These are phyloP conservation scores for Geranomyces variabilis DNA, from an alignment of 192 early-diverging fungal genomes.

Conservation along the genomic window DNA sequence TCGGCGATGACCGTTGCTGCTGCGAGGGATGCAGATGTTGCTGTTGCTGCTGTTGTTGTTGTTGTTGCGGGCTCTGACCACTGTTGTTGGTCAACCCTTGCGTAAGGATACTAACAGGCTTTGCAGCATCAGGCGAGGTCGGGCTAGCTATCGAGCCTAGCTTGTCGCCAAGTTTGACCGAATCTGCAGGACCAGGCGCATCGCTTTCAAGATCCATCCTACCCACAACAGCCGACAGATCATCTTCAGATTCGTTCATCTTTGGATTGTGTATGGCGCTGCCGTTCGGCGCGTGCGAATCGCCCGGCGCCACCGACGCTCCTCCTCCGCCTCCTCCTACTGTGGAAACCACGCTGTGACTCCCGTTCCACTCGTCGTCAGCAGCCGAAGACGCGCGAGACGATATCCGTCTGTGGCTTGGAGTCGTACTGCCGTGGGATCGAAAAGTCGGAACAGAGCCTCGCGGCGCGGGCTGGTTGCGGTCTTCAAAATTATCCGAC, in stretches of 20 bases:
- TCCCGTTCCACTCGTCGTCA: constrained; percentile 17
- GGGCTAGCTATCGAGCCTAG: too few species aligned
- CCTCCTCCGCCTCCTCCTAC: neutral
- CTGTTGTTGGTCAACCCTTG: neutral
- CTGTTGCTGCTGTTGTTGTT: neutral
- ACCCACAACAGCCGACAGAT: constrained; percentile 13
- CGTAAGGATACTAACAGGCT: too few species aligned
- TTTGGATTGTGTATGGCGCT: neutral
- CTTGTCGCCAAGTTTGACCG: neutral
- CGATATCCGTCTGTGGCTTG: neutral
- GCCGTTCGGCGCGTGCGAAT: neutral
- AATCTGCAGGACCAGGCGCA: neutral
- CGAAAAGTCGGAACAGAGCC: neutral
- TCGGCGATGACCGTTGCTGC: neutral
- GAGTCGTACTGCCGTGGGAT: neutral
- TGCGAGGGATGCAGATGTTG: too few species aligned
- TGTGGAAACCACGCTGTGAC: neutral
- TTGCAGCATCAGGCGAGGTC: too few species aligned
- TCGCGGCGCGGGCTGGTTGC: constrained; percentile 18
- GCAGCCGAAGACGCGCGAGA: constrained; percentile 17
- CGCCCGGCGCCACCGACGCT: neutral
- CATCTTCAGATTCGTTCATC: constrained; percentile 14
- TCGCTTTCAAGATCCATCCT: constrained; percentile 24
- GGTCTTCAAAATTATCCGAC: constrained; percentile 33
- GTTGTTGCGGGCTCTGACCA: neutral